These are phyloP conservation scores for Biscogniauxia marginata DNA, from an alignment of 2,329 filamentous ascomycete genomes.

Conservation along the genomic window DNA sequence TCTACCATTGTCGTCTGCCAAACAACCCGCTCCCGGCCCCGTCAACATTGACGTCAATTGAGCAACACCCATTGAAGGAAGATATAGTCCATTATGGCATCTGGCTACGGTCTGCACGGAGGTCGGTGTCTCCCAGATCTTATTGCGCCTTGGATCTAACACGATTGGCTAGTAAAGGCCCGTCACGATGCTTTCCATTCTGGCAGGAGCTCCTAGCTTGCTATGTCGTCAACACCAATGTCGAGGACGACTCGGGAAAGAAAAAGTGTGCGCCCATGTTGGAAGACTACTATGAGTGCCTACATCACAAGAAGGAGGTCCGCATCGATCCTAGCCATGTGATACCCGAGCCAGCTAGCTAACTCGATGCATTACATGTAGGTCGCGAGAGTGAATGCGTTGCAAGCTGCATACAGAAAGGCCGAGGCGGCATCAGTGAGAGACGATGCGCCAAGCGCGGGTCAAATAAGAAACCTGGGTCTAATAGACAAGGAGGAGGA, in stretches of 20 bases:
- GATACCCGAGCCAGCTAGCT: conserved; percentile 2
- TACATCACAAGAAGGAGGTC: conserved; percentile 99
- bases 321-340: conserved; percentile 12
- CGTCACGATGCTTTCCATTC: conserved; percentile 91
- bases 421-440: conserved; percentile 71
- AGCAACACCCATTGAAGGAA: neutral
- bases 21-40: neutral
- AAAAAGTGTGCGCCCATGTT: conserved; percentile 81
- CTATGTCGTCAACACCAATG: conserved; percentile 89
- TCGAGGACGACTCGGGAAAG: conserved; percentile 77
- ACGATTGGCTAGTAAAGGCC: conserved; percentile 42
- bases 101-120: conserved; percentile 78
- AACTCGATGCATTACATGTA: conserved; percentile 36
- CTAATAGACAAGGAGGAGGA: conserved; percentile 83
- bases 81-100: conserved; percentile 59
- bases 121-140: conserved; percentile 51
- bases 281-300: conserved; percentile 98
- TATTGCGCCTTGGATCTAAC: conserved; percentile 16
- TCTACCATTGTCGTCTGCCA: neutral
- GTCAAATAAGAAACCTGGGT: conserved; percentile 84
- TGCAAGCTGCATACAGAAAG: conserved; percentile 85
- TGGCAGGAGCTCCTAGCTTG: conserved; percentile 99
- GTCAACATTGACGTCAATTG: neutral
- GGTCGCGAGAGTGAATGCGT: conserved; percentile 73
- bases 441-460: conserved; percentile 78